A percentile compares a stretch with the other conserved stretches of the same genome.
phyloP scores from a whole-genome alignment of 176 grass and related monocot genomes.

The Aegilops speltoides region DNA sequence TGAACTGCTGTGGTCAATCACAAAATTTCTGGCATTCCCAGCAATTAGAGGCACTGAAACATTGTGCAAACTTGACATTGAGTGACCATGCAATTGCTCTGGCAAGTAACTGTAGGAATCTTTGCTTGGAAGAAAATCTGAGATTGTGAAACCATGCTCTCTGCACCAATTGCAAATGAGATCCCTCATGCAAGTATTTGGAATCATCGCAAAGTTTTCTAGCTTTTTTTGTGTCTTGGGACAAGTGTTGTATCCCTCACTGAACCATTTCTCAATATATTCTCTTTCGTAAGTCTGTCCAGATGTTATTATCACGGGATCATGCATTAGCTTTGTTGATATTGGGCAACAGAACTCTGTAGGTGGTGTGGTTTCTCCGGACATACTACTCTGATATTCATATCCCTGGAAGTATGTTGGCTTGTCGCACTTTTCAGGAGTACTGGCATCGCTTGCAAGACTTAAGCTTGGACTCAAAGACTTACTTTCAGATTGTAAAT shows the following conservation, averaged over 20 bases:
- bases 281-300: constrained; percentile 93
- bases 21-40: constrained; percentile 54
- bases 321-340: constrained; percentile 78
- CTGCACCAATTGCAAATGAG: constrained; percentile 81
- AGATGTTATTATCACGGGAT: constrained; percentile 93
- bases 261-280: constrained; percentile 90
- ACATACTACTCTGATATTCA: constrained; percentile 38
- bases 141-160: constrained; percentile 40
- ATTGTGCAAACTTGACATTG: constrained; percentile 85
- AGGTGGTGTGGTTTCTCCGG: constrained; percentile 49
- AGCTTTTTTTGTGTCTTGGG: constrained; percentile 81
- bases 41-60: constrained; percentile 80
- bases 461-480: constrained; percentile 9
- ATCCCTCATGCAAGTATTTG: constrained; percentile 81
- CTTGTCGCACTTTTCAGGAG: constrained; percentile 40
- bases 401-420: constrained; percentile 28
- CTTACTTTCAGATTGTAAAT: constrained; percentile 34
- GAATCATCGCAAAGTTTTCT: constrained; percentile 70
- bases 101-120: constrained; percentile 40
- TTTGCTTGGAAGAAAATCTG: constrained; percentile 42
- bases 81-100: constrained; percentile 65
- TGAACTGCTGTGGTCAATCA: constrained; percentile 57
- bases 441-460: constrained; percentile 24
- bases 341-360: constrained; percentile 86
- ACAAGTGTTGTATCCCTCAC: constrained; percentile 75